Conservation (phyloP, 1,139 yeast genomes). For the Lodderomyces margitis region DNA sequence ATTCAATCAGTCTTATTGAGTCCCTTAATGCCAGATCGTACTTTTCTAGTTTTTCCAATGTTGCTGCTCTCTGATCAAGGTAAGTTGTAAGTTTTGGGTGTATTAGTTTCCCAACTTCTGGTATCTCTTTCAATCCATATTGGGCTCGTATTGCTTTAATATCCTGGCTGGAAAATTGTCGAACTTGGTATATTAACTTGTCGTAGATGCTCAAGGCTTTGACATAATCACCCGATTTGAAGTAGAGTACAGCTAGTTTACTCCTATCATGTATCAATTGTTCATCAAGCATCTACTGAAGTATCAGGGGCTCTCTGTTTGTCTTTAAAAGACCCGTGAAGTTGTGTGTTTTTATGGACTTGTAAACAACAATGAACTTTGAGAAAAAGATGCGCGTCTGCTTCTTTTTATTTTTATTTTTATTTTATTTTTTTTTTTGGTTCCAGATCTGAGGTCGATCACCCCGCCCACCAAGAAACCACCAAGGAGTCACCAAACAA, state of each 20-base stretch:
- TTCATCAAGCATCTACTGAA: conserved; percentile 11
- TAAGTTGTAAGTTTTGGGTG: conserved; percentile 25
- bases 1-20: conserved; percentile 36
- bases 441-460: too few relatives aligned
- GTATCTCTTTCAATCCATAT: conserved; percentile 22
- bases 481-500: not conserved
- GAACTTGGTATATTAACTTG: conserved; percentile 19
- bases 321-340: too few relatives aligned
- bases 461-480: too few relatives aligned
- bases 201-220: conserved; percentile 28
- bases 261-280: conserved; percentile 10
- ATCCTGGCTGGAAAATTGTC: conserved; percentile 15
- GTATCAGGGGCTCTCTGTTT: too few relatives aligned
- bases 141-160: conserved; percentile 20
- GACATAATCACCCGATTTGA: conserved; percentile 28
- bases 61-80: conserved; percentile 57
- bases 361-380: too few relatives aligned
- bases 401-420: not conserved
- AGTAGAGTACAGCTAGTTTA: conserved; percentile 29
- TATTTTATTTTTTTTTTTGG: too few relatives aligned
- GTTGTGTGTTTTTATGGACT: too few relatives aligned
- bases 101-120: conserved; percentile 27
- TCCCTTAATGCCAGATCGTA: conserved; percentile 43
- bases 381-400: not conserved
- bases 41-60: conserved; percentile 50